Evolutionary conservation across 2,329 filamentous ascomycete genomes (phyloP).

Genomic region (Sporothrix schenckii): DNA sequence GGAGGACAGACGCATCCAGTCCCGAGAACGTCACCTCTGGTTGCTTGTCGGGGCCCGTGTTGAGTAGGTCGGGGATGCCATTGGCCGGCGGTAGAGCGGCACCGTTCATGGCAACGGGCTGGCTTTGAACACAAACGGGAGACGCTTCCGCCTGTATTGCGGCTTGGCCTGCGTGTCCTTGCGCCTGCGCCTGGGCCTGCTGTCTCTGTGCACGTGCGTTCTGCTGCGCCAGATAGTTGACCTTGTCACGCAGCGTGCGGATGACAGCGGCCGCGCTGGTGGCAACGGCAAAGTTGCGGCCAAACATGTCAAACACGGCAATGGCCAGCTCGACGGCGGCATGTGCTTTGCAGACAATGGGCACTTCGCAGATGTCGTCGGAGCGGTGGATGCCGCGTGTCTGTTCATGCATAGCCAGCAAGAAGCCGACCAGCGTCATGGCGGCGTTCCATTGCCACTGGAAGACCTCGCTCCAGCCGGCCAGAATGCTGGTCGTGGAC

Average conservation of each 20-base stretch:
- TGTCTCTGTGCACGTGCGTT: neutral
- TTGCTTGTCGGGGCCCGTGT: neutral
- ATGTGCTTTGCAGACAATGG: neutral
- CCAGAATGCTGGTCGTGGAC: constrained; percentile 7
- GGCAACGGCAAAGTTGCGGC: constrained; percentile 21
- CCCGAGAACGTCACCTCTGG: neutral
- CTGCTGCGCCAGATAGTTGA: constrained; percentile 10
- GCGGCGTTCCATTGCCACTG: constrained; percentile 29
- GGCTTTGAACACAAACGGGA: neutral
- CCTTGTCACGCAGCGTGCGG: constrained; percentile 18
- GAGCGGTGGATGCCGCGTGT: neutral
- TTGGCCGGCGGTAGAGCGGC: neutral
- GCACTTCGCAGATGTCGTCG: neutral
- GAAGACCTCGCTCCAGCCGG: constrained; percentile 21
- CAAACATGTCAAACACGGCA: constrained; percentile 21
- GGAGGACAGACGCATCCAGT: neutral
- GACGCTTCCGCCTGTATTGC: neutral
- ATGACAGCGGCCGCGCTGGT: constrained; percentile 14
- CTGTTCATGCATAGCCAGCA: constrained; percentile 5
- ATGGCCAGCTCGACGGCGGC: constrained; percentile 8
- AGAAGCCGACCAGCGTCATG: constrained; percentile 14
- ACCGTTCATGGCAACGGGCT: no score
- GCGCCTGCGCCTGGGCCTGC: neutral
- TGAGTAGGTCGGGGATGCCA: neutral
- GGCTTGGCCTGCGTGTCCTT: neutral